phyloP scores from a whole-genome alignment of 805 yeast species.

The Cyberlindnera euphorbiiphila region DNA sequence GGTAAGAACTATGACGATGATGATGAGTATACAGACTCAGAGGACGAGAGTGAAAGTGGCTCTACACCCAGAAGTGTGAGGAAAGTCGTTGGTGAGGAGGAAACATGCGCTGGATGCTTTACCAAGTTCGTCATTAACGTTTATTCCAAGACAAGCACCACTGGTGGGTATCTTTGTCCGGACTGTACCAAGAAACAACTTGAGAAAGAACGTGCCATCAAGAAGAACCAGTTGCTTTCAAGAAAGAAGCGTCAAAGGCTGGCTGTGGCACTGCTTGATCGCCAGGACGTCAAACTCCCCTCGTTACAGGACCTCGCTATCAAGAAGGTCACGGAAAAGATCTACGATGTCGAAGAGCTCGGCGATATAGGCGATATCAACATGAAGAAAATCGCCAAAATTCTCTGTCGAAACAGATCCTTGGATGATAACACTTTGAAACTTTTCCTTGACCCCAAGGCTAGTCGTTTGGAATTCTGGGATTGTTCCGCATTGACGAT shows the following conservation, averaged over 20 bases:
- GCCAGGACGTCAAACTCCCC: slow-evolving; percentile 57
- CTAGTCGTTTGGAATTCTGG: slow-evolving; percentile 68
- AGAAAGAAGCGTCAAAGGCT: slow-evolving; percentile 71
- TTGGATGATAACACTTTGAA: slow-evolving; percentile 67
- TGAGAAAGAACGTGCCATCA: slow-evolving; percentile 40
- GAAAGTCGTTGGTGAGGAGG: slow-evolving; percentile 46
- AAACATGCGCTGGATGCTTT: slow-evolving; percentile 61
- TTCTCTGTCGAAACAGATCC: slow-evolving; percentile 79
- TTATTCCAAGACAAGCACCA: slow-evolving; percentile 52
- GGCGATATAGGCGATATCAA: slow-evolving; percentile 84
- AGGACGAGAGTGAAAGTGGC: slow-evolving; percentile 29
- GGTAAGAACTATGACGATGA: slow-evolving; percentile 31
- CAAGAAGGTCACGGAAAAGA: slow-evolving; percentile 56
- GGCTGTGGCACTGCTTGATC: slow-evolving; percentile 81
- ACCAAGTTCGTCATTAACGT: slow-evolving; percentile 56
- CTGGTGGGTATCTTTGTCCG: slow-evolving; percentile 65
- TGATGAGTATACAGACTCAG: slow-evolving; percentile 35
- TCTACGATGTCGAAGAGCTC: slow-evolving; percentile 70
- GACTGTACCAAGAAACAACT: slow-evolving; percentile 46
- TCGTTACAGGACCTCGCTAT: slow-evolving; percentile 83
- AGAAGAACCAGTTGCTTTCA: slow-evolving; percentile 55
- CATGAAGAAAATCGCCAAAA: slow-evolving; percentile 65
- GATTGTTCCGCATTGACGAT: slow-evolving; percentile 82
- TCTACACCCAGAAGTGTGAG: slow-evolving; percentile 5
- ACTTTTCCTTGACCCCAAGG: slow-evolving; percentile 62